Base-by-base conservation (phyloP, 345 rosid genomes). In the Gynandropsis gynandra region DNA sequence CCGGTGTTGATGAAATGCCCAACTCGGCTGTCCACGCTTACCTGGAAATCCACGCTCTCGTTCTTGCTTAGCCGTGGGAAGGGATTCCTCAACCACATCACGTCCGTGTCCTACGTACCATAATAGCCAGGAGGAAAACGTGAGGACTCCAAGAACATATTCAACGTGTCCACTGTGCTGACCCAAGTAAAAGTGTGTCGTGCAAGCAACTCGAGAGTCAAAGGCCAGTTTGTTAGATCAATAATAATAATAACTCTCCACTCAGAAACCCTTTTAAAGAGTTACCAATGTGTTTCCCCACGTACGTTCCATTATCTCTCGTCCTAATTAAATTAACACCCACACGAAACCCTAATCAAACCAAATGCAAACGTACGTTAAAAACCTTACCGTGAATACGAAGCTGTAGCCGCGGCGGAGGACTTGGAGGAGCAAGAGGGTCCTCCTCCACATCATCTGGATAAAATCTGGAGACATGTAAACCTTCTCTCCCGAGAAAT, bases 371-470 rank as follows among this genome's bases (percentile, higher is more conserved):
- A 24, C 5, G 29, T 24, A 24, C 5, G 4, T 5, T 24, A 24
- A 4, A 12, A 6, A 10, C 1, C 71, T 16, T 71, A 76, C 97
- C 82, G 97, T 77, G 68, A 89, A 85, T 34, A 86, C 44, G 63
- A 89, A 69, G 56, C 54, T 71, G 52, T 81, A 81, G 15, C 97
- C 95, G 21, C 69, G 76, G n/a, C 40, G 57, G 32, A 89, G 89
- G 2, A 89, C 85, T 3, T 81, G 74, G 1, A 69, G 49, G 32
- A 89, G 81, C 8, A 89, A 74, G 5, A 39, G 54, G 14, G 93
- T 86, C 35, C 97, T 72, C 0, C 74, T 62, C 95, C 97, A 86
- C 95, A 83, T 86, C 97, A 89, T 81, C 70, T 69, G 73, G 19
- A 83, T 65, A 48, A 83, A 89, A 12, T 72, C 95, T 0, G 39